Evolutionary conservation across 2,329 filamentous ascomycete genomes (phyloP), one percentile per base, ranked within the genome.

Genomic region (Paraconiothyrium brasiliense): DNA sequence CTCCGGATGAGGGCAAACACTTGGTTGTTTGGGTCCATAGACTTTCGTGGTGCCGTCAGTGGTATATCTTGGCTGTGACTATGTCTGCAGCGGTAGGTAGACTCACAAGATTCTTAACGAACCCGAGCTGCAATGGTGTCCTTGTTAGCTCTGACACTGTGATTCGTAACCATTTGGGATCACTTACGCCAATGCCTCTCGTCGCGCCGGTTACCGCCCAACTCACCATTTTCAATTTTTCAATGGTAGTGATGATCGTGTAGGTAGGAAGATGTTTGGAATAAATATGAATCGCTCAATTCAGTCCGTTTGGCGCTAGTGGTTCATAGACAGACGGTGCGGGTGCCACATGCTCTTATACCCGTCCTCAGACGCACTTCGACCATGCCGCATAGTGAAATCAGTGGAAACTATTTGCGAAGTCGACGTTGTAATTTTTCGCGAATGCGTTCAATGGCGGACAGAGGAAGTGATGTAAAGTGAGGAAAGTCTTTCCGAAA

Each of bases 1-100:
- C 63, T 63, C n/a, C 60, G 58, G 44, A 65, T 65, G 54, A 65
- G 43, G 47, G 63, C 60, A 50, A 65, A 65, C 34, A 65, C 63
- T 63, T 65, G 54, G 47, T 65, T 65, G 2, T 63, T 63, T 22
- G 60, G 51, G 57, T 65, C 58, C 20, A 32, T 34, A 30, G 63
- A 65, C 37, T 39, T 14, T 39, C 10, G 13, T 14, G 13, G 11
- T 2, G 1, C 37, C 2, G 13, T 39, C 37, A 39, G 37, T 39
- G 37, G 3, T 14, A 2, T 13, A 13, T 14, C 11, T 39, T 39
- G 11, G 9, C 11, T 60, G 59, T 59, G 20, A 44, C 22, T 20
- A 50, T 57, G 48, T 48, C 37, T 60, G 55, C 37, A 35, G 39
- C 32, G 44, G 44, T 55, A 58, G 58, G 22, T 49, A 47, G 47